Conservation (phyloP, 768 basidiomycete genomes). For the Obba rivulosa region DNA sequence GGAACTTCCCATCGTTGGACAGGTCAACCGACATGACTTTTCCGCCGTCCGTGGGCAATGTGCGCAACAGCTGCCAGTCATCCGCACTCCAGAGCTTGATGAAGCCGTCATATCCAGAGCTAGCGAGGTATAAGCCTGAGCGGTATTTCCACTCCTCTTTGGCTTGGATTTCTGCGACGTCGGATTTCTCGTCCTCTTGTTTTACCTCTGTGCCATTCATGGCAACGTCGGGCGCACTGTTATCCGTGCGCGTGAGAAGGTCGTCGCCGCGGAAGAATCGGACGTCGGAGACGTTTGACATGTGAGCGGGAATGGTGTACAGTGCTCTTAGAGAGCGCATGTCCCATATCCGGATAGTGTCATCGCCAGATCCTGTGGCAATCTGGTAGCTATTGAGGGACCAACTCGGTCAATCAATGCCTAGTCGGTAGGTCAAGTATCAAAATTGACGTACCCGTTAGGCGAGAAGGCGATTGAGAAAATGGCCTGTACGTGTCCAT, state of each 20-base stretch:
- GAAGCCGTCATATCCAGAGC: conserved; percentile 89
- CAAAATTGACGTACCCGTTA: conserved; percentile 59
- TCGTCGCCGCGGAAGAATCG: conserved; percentile 83
- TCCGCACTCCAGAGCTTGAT: conserved; percentile 98
- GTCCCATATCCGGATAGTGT: conserved; percentile 99
- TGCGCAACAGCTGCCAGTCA: conserved; percentile 91
- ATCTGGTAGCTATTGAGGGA: conserved; percentile 76
- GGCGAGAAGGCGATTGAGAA: conserved; percentile 90
- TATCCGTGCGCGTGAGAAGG: conserved; percentile 29
- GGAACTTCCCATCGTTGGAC: conserved; percentile 71
- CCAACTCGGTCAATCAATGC: conserved; percentile 1
- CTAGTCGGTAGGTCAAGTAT: neutral
- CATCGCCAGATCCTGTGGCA: conserved; percentile 94
- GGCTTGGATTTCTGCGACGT: conserved; percentile 24
- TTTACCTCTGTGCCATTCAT: conserved; percentile 46
- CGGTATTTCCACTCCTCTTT: conserved; percentile 73
- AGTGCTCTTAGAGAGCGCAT: conserved; percentile 88
- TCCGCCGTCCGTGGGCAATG: conserved; percentile 90
- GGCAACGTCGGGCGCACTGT: conserved; percentile 25
- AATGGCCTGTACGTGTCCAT: conserved; percentile 93
- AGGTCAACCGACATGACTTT: conserved; percentile 99
- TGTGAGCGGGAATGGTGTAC: conserved; percentile 95
- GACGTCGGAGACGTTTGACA: conserved; percentile 91
- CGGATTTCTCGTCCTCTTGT: conserved; percentile 29
- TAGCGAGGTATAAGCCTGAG: conserved; percentile 88